Percentiles rank a stretch among this genome's conserved stretches.
These are phyloP conservation scores for Hysterium pulicare DNA, from an alignment of 2,329 filamentous ascomycete genomes.

Conservation along the genomic window DNA sequence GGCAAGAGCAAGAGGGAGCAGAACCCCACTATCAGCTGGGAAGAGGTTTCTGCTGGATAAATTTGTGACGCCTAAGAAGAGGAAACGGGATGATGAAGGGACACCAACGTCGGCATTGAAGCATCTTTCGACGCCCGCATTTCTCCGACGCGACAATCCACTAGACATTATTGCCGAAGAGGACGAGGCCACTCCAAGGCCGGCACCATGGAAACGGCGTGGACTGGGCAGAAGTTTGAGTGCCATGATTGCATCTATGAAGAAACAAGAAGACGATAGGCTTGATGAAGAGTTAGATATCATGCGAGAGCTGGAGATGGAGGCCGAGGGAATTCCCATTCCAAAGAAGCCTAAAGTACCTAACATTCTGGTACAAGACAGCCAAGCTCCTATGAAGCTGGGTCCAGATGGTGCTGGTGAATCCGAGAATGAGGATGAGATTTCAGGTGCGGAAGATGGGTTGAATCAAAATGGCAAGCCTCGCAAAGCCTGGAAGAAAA, in stretches of 20 bases:
- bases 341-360: slow-evolving; percentile 25
- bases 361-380: slow-evolving; percentile 41
- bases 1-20: slow-evolving; percentile 28
- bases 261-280: slow-evolving; percentile 54
- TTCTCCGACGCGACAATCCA: slow-evolving; percentile 56
- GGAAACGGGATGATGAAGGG: slow-evolving; percentile 39
- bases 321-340: slow-evolving; percentile 25
- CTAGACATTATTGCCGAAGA: slow-evolving; percentile 58
- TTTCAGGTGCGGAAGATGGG: slow-evolving; percentile 27
- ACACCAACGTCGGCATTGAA: slow-evolving; percentile 33
- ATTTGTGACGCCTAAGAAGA: slow-evolving; percentile 60
- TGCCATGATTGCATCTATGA: slow-evolving; percentile 67
- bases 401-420: slow-evolving; percentile 42
- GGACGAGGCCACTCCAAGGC: slow-evolving; percentile 28
- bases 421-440: slow-evolving; percentile 64
- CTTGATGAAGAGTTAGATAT: slow-evolving; percentile 73
- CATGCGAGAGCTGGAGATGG: slow-evolving; percentile 65
- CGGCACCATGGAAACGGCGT: slow-evolving; percentile 43
- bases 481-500: slow-evolving; percentile 71
- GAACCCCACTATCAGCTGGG: slow-evolving; percentile 52
- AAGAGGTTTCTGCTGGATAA: slow-evolving; percentile 61
- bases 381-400: slow-evolving; percentile 43
- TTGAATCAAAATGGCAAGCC: slow-evolving; percentile 58
- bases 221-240: slow-evolving; percentile 66
- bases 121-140: slow-evolving; percentile 66